A percentile compares a stretch with the other conserved stretches of the same genome.
Evolutionary conservation across 345 rosid species (phyloP).

Genomic region (Eucalyptus shirleyi): DNA sequence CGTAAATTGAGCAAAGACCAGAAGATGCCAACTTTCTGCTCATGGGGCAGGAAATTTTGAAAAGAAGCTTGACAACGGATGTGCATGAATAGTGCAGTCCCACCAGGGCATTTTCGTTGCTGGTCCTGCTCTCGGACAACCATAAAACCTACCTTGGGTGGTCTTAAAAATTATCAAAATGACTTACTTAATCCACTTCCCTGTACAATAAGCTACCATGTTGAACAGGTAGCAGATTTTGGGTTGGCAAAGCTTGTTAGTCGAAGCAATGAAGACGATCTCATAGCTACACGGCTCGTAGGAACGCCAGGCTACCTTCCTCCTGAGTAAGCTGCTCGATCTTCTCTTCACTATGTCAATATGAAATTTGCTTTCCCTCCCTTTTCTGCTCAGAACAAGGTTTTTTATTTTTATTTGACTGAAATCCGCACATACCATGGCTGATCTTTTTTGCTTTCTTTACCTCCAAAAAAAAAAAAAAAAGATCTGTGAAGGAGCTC

Average conservation of each 20-base stretch:
- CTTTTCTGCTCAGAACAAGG: not conserved
- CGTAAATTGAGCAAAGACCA: not conserved
- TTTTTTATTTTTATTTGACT: not conserved
- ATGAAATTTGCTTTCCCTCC: not conserved
- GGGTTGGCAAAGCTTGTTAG: conserved; percentile 60
- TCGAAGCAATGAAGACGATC: conserved; percentile 32
- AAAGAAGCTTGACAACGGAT: not conserved
- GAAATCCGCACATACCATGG: not conserved
- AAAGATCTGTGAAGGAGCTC: conserved; percentile 52
- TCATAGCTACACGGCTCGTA: conserved; percentile 44
- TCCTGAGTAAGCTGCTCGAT: conserved; percentile 29
- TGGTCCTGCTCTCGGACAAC: not conserved
- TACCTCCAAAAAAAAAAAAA: not conserved
- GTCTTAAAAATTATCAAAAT: not conserved
- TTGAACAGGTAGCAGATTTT: conserved; percentile 49
- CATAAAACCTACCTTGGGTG: not conserved
- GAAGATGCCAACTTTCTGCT: not conserved
- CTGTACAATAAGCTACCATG: not conserved
- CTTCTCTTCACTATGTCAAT: not conserved
- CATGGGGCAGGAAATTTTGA: not conserved
- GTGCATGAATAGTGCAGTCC: not conserved
- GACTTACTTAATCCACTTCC: not conserved
- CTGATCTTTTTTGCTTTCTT: not conserved
- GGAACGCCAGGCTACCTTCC: conserved; percentile 73
- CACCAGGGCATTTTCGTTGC: not conserved